Conservation (phyloP, 768 basidiomycete genomes). For the Asterophora lycoperdoides region DNA sequence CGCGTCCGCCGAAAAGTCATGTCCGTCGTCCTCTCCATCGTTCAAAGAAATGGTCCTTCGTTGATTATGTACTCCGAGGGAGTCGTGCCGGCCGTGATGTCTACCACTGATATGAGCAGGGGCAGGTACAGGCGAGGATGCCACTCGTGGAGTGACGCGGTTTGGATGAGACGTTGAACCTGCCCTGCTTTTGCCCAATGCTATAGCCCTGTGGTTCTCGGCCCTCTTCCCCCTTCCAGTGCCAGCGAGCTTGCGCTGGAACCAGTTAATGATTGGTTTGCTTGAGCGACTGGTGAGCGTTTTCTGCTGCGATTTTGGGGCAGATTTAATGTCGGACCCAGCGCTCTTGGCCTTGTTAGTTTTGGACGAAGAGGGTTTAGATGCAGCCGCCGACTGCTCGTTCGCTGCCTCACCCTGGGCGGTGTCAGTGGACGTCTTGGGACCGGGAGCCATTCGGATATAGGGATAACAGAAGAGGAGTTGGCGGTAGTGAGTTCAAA, state of each 20-base stretch:
- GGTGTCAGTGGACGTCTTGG: constrained; percentile 5
- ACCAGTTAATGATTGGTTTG: constrained; percentile 87
- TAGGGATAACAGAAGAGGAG: background rate
- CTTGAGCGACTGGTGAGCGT: constrained; percentile 66
- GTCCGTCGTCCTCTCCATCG: constrained; percentile 44
- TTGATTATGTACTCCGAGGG: constrained; percentile 24
- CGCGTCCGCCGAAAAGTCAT: constrained; percentile 34
- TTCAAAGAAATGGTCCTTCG: constrained; percentile 65
- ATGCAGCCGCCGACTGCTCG: constrained; percentile 13
- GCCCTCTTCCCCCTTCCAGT: constrained; percentile 54
- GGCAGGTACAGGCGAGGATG: constrained; percentile 41
- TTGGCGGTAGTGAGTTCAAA: background rate
- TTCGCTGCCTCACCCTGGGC: constrained; percentile 11
- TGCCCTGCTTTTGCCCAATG: constrained; percentile 29
- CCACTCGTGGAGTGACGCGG: constrained; percentile 36
- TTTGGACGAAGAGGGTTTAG: constrained; percentile 21
- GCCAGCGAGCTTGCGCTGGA: constrained; percentile 80
- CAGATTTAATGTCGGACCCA: constrained; percentile 12
- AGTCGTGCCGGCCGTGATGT: constrained; percentile 32
- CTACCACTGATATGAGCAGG: constrained; percentile 22
- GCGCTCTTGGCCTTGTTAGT: constrained; percentile 14
- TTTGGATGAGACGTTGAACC: constrained; percentile 22
- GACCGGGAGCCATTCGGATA: constrained; percentile 7
- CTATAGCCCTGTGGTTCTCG: constrained; percentile 30
- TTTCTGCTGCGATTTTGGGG: constrained; percentile 45